Percentiles rank a stretch among this genome's conserved stretches.
phyloP scores from a whole-genome alignment of 768 basidiomycete species.

The Flagelloscypha sp. region DNA sequence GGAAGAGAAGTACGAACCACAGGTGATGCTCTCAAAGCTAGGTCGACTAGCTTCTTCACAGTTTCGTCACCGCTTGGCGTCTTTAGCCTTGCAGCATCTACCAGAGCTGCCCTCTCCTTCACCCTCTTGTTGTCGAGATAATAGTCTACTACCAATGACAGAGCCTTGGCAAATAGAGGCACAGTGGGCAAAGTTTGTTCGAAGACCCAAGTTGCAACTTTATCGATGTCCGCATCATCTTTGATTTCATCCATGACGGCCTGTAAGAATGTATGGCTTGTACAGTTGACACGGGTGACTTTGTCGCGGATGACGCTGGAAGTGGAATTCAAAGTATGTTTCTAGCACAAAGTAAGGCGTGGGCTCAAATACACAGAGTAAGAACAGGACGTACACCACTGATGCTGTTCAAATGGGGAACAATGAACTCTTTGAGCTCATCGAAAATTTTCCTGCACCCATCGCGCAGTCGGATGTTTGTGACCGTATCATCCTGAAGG shows the following conservation, averaged over 20 bases:
- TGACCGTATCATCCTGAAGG: slow-evolving; percentile 32
- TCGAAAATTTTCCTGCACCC: slow-evolving; percentile 25
- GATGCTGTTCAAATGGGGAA: slow-evolving; percentile 20
- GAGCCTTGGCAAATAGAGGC: slow-evolving; percentile 44
- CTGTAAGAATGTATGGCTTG: slow-evolving; percentile 24
- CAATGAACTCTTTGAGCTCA: slow-evolving; percentile 21
- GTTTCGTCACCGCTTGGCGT: too few species aligned
- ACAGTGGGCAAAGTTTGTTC: slow-evolving; percentile 48
- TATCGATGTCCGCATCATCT: slow-evolving; percentile 17
- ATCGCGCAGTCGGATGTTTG: slow-evolving; percentile 40
- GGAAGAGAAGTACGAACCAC: too few species aligned
- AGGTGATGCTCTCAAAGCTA: too few species aligned
- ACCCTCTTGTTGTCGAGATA: slow-evolving; percentile 37
- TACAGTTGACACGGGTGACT: slow-evolving; percentile 13
- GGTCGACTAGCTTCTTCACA: too few species aligned
- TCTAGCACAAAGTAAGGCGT: slow-evolving; percentile 1
- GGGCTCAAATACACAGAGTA: background rate
- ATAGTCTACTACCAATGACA: slow-evolving; percentile 52
- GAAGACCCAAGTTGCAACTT: slow-evolving; percentile 43
- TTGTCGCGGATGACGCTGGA: slow-evolving; percentile 13
- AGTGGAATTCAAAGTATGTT: slow-evolving; percentile 10
- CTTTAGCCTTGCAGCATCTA: too few species aligned
- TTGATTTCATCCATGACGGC: slow-evolving; percentile 17
- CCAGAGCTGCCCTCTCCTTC: slow-evolving; percentile 25
- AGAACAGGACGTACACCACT: slow-evolving; percentile 13